Conservation (phyloP, 345 rosid species). For the Salix viminalis region DNA sequence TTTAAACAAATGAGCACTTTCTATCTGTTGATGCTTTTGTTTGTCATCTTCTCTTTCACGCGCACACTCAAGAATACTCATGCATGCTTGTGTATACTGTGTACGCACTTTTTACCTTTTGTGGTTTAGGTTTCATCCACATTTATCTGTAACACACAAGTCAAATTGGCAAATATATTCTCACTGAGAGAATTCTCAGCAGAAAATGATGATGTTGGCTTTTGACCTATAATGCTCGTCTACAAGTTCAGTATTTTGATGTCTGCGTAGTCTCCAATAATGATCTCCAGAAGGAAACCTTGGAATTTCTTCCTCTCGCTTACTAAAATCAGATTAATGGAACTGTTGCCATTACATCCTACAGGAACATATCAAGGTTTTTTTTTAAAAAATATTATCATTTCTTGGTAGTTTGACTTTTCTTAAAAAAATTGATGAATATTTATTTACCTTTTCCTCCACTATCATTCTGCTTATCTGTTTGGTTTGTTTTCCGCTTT, state of each 20-base stretch:
- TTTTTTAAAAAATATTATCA: not conserved
- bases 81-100: not conserved
- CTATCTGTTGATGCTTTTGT: not conserved
- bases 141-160: not conserved
- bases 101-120: not conserved
- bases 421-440: not conserved
- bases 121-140: not conserved
- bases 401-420: not conserved
- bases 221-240: not conserved
- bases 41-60: not conserved
- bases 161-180: not conserved
- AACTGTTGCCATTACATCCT: not conserved
- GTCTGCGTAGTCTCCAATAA: not conserved
- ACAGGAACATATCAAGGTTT: not conserved
- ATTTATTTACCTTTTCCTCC: not conserved
- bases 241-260: not conserved
- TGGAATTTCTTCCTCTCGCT: not conserved
- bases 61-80: not conserved
- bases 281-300: not conserved
- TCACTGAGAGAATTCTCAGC: constrained; percentile 1
- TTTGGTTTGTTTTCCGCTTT: not conserved
- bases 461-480: not conserved
- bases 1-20: not conserved
- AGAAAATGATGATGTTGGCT: not conserved
- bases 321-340: not conserved